Evolutionary conservation across 202 grass and related monocot species (phyloP).

Genomic region (Carex sylvatica): DNA sequence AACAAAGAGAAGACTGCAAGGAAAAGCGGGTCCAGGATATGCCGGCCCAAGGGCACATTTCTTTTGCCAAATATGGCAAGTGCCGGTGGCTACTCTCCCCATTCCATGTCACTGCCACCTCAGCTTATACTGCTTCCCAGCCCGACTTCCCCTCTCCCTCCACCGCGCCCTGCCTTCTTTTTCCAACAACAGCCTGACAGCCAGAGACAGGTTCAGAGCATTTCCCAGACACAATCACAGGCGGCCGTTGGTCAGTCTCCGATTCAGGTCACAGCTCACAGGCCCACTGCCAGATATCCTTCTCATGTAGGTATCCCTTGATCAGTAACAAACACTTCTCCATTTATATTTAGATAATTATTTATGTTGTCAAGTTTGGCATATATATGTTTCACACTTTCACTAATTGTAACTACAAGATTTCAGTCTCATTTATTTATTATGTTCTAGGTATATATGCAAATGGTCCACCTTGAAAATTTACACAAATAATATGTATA

Average conservation of each 20-base stretch:
- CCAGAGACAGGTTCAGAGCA: not conserved
- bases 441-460: not conserved
- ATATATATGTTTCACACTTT: not conserved
- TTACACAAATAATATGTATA: not conserved
- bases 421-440: not conserved
- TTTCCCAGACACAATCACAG: conserved; percentile 20
- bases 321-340: not conserved
- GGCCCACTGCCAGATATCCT: not conserved
- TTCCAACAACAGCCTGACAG: conserved; percentile 1
- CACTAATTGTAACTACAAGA: not conserved
- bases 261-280: not conserved
- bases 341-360: not conserved
- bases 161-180: conserved; percentile 19
- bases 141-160: conserved; percentile 50
- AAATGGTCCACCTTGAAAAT: not conserved
- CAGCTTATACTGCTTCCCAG: conserved; percentile 50
- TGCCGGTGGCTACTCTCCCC: conserved; percentile 36
- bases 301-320: not conserved
- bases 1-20: conserved; percentile 25
- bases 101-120: conserved; percentile 35
- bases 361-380: not conserved
- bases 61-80: conserved; percentile 69
- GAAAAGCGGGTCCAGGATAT: conserved; percentile 67
- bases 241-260: not conserved
- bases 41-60: conserved; percentile 69